phyloP scores from a whole-genome alignment of 2,329 filamentous ascomycete species.

The Cladobotryum mycophilum region DNA sequence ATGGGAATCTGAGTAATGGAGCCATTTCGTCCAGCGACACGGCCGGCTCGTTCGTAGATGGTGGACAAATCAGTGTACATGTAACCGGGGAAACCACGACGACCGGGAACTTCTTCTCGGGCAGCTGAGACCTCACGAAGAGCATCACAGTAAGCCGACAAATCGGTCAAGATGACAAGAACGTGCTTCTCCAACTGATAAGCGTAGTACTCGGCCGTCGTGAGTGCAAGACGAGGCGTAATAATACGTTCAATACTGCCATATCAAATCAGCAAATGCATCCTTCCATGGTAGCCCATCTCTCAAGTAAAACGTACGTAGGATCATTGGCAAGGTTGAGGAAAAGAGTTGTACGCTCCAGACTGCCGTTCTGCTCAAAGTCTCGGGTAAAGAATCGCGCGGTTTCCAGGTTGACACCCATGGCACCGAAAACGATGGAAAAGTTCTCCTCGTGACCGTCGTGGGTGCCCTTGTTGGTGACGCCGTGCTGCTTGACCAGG shows the following conservation, averaged over 20 bases:
- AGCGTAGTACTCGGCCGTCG: constrained; percentile 98
- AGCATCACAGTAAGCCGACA: constrained; percentile 97
- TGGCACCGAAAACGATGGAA: constrained; percentile 98
- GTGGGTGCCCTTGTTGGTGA: constrained; percentile 88
- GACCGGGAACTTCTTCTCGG: constrained; percentile 96
- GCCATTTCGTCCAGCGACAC: constrained; percentile 92
- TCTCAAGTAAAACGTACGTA: constrained; percentile 59
- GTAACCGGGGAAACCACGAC: constrained; percentile 99
- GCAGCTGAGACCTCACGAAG: constrained; percentile 97
- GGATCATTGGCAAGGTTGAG: constrained; percentile 98
- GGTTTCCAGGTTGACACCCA: constrained; percentile 99
- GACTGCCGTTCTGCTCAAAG: constrained; percentile 97
- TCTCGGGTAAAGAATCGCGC: constrained; percentile 97
- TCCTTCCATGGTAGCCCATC: neutral
- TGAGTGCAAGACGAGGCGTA: constrained; percentile 94
- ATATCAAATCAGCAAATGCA: neutral
- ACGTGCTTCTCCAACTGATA: constrained; percentile 99
- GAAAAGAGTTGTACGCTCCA: constrained; percentile 96
- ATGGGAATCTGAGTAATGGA: constrained; percentile 99
- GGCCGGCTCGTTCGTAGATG: constrained; percentile 97
- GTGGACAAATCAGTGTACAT: constrained; percentile 99
- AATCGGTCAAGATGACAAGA: constrained; percentile 93
- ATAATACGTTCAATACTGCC: constrained; percentile 96
- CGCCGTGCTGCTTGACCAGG: constrained; percentile 71
- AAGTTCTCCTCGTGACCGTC: constrained; percentile 99